Conservation (phyloP, 2,329 filamentous ascomycete genomes). For the Cladosporium phlei region DNA sequence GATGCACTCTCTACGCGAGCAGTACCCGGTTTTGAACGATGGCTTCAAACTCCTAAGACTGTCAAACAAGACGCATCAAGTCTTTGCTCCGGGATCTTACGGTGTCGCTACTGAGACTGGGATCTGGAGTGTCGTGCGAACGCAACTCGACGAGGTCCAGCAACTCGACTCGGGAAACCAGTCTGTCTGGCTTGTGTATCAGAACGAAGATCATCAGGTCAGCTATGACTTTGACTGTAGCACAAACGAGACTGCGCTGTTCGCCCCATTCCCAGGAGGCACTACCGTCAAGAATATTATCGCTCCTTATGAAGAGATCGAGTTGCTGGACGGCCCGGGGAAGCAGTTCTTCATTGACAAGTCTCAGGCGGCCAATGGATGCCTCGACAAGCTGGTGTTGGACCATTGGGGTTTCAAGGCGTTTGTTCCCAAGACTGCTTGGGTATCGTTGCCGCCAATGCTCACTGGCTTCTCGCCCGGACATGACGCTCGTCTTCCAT, state of each 20-base stretch:
- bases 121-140: constrained; percentile 15
- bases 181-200: constrained; percentile 50
- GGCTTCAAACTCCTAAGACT: constrained; percentile 53
- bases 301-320: constrained; percentile 55
- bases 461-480: constrained; percentile 58
- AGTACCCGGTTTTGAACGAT: constrained; percentile 57
- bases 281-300: constrained; percentile 60
- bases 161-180: constrained; percentile 36
- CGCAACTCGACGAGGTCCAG: constrained; percentile 49
- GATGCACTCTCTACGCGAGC: constrained; percentile 56
- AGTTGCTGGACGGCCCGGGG: constrained; percentile 43
- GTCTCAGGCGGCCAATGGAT: constrained; percentile 50
- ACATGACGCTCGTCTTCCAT: constrained; percentile 55
- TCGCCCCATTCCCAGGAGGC: constrained; percentile 52
- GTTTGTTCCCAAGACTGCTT: constrained; percentile 52
- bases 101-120: constrained; percentile 32
- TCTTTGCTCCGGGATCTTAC: constrained; percentile 50
- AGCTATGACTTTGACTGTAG: constrained; percentile 56
- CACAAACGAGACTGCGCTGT: constrained; percentile 44
- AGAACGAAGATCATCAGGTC: constrained; percentile 45
- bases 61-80: constrained; percentile 52
- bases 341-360: constrained; percentile 40
- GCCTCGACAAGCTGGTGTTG: constrained; percentile 51
- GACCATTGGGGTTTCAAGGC: constrained; percentile 55
- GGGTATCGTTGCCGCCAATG: constrained; percentile 50